Evolutionary conservation across 768 basidiomycete species (phyloP), one percentile per base, ranked within the genome.

Genomic region (Leccinum sublutescens): DNA sequence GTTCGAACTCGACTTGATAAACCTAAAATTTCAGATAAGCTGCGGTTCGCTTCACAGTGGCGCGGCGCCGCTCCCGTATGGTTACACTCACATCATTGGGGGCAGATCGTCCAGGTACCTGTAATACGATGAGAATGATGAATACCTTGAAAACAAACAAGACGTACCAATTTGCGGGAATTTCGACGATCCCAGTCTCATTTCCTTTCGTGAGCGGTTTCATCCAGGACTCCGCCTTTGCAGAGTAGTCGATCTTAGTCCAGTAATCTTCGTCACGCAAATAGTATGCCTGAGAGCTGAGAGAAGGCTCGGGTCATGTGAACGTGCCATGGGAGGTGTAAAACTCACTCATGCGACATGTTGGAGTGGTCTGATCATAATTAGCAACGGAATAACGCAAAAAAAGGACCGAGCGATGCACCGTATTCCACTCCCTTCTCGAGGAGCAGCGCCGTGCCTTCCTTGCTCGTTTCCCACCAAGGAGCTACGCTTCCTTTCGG

Each of bases 381-480:
- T 52, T 43, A 70, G 64, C 40, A 43, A 4, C 5, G 51, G 56
- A 49, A 45, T 2, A 21, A 49, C n/a, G 50, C 1, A 10, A 29
- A 52, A 38, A 53, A 15, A n/a, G 9, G 43, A 45, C n/a, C 14
- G 31, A 19, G 38, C n/a, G 7, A 54, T 52, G 58, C 2, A 85
- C 86, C 88, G 66, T 91, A 91, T 76, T 88, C 80, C 49, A 91
- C 86, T 0, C 89, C 89, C 62, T 86, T 85, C 38, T 86, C 85
- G 23, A 89, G 78, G 25, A 91, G 74, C 25, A 91, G 75, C 15
- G 81, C 72, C 0, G 83, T 83, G 4, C 85, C 85, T 69, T 88
- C 87, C 61, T 81, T 84, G 70, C 82, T 85, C 3, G 83, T 83
- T 69, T 91, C 89, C 88, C 88, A 91, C 87, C 89, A 91, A 0